phyloP scores from a whole-genome alignment of 441 rosid species.

The Biscutella laevigata region DNA sequence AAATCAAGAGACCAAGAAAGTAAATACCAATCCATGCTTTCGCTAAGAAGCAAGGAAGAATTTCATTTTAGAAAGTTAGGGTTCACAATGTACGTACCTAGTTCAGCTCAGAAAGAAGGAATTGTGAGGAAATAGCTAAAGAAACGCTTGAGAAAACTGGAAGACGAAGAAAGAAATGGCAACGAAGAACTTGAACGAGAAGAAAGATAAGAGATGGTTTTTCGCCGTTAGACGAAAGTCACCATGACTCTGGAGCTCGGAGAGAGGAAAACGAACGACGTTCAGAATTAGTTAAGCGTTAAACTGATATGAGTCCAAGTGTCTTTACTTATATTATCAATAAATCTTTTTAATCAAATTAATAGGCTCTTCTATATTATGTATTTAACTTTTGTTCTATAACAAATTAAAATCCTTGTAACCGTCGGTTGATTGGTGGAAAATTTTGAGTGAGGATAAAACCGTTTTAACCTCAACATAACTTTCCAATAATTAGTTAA shows the following conservation, averaged over 20 bases:
- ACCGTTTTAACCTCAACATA: no score
- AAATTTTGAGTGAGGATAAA: no score
- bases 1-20: neutral
- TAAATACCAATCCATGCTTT: neutral
- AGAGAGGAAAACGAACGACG: constrained; percentile 13
- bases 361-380: no score
- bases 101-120: constrained; percentile 1
- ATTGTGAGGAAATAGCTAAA: neutral
- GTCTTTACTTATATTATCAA: neutral
- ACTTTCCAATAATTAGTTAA: no score
- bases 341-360: neutral
- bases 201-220: constrained; percentile 1
- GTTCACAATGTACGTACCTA: constrained; percentile 27
- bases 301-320: constrained; percentile 19
- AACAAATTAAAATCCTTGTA: no score
- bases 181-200: neutral
- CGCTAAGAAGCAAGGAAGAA: neutral
- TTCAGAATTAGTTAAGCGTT: constrained; percentile 21
- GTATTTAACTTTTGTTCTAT: no score
- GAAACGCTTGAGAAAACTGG: neutral
- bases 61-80: constrained; percentile 14
- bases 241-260: constrained; percentile 19
- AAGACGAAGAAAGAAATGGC: neutral
- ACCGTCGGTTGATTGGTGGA: no score
- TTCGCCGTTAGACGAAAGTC: constrained; percentile 7